phyloP scores from a whole-genome alignment of 2,329 filamentous ascomycete genomes.

The Erysiphe pulchra region DNA sequence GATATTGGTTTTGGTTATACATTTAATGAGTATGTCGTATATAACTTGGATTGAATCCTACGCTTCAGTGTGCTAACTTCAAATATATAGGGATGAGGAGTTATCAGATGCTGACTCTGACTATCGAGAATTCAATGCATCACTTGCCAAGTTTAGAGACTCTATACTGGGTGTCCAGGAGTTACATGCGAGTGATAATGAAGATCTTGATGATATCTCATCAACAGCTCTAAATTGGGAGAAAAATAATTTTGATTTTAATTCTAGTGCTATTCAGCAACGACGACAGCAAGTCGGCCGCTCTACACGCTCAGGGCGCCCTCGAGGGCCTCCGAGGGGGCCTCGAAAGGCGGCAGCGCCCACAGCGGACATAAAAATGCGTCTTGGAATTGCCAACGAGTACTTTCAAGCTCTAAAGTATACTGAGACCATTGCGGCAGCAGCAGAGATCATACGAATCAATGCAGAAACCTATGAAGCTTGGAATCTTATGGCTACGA shows the following conservation, averaged over 20 bases:
- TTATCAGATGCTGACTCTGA: slow-evolving; percentile 17
- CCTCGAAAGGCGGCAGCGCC: slow-evolving; percentile 36
- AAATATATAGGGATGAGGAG: not conserved
- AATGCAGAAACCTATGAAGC: slow-evolving; percentile 41
- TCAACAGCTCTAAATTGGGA: not conserved
- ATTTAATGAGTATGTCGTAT: too few species aligned
- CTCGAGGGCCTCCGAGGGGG: slow-evolving; percentile 10
- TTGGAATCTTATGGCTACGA: slow-evolving; percentile 34
- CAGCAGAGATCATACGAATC: slow-evolving; percentile 38
- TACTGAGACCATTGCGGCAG: slow-evolving; percentile 28
- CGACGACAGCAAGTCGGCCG: slow-evolving; percentile 1
- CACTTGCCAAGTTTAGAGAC: slow-evolving; percentile 16
- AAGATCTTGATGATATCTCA: not conserved
- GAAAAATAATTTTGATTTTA: too few species aligned
- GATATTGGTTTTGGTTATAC: too few species aligned
- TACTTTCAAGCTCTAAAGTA: slow-evolving; percentile 38
- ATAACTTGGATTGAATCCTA: too few species aligned
- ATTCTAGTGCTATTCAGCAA: not conserved
- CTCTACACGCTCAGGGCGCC: not conserved
- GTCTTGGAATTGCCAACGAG: slow-evolving; percentile 39
- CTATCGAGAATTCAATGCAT: slow-evolving; percentile 16
- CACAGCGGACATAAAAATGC: slow-evolving; percentile 42
- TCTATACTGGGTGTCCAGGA: slow-evolving; percentile 6
- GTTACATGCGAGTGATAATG: slow-evolving; percentile 2
- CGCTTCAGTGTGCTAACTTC: too few species aligned